phyloP scores from a whole-genome alignment of 768 basidiomycete genomes.

The Exsudoporus frostii region DNA sequence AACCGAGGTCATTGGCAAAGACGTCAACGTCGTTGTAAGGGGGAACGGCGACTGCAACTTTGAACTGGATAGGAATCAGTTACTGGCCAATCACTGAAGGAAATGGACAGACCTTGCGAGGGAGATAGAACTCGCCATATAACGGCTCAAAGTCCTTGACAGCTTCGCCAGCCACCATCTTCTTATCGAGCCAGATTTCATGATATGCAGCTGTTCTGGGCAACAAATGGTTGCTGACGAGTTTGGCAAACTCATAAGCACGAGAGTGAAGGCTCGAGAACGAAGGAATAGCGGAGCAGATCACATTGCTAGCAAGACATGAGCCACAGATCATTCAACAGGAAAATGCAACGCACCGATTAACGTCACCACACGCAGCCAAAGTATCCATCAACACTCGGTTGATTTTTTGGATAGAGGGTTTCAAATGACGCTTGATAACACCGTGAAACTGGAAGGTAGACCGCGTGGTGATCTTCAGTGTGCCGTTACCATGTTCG shows the following conservation, averaged over 20 bases:
- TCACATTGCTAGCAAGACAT: slow-evolving; percentile 63
- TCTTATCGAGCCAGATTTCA: slow-evolving; percentile 99
- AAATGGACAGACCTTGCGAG: slow-evolving; percentile 68
- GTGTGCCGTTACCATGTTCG: slow-evolving; percentile 87
- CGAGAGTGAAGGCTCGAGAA: slow-evolving; percentile 81
- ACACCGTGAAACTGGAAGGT: slow-evolving; percentile 99
- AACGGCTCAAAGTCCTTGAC: slow-evolving; percentile 93
- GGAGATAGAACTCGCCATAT: slow-evolving; percentile 97
- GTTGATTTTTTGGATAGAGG: slow-evolving; percentile 96
- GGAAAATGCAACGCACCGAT: slow-evolving; percentile 51
- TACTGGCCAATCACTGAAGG: neutral
- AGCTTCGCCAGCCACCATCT: slow-evolving; percentile 90
- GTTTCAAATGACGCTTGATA: slow-evolving; percentile 94
- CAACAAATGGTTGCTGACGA: slow-evolving; percentile 80
- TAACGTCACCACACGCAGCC: slow-evolving; percentile 98
- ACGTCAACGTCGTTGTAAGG: slow-evolving; percentile 96
- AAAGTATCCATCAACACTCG: slow-evolving; percentile 87
- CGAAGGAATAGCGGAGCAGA: slow-evolving; percentile 88
- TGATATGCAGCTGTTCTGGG: slow-evolving; percentile 94
- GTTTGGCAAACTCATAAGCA: slow-evolving; percentile 81
- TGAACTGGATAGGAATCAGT: slow-evolving; percentile 60
- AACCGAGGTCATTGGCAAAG: slow-evolving; percentile 93
- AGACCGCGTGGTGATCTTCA: slow-evolving; percentile 96
- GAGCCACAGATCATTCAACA: neutral
- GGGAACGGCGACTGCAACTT: slow-evolving; percentile 94